Base-by-base conservation (phyloP, 108 stramenopile genomes). In the Skeletonema tropicum region DNA sequence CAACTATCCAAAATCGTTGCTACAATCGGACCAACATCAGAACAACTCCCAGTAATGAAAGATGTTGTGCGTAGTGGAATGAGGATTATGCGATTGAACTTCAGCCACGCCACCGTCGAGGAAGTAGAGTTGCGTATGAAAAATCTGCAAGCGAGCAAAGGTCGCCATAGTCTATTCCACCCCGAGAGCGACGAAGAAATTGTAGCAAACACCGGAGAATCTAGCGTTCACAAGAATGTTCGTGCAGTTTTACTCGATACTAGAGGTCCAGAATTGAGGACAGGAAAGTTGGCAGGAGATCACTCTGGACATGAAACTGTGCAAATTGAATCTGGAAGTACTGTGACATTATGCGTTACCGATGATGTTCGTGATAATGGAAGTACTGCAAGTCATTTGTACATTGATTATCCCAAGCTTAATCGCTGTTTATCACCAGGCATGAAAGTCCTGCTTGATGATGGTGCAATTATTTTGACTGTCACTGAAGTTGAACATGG, bases 81-180 rank as follows among this genome's bases (percentile, higher is more conserved):
- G 91, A 85, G 89, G 14, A 84, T 98, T 33, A 97, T 97, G 97
- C 82, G 98, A 41, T 76, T 98, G 58, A 98, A 98, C 76, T 98
- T 98, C 81, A 93, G 92, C 38, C 98, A 98, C 75, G 98, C 97
- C 32, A 98, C 98, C 8, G 89, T 76, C 29, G 97, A 98, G 71
- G 98, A 98, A 87, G 96, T 96, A 7, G 93, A 95, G 64, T 69
- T 96, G 70, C 93, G 98, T 23, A 76, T 90, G 55, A 76, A 52
- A 31, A 98, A 98, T 84, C 86, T 98, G 38, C 83, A 79, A 26
- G 58, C 76, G 12, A 73, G 84, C 63, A 86, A 91, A 60, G 75
- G 73, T 29, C 36, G 68, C 4, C 71, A 80, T 42, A 80, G 73
- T 57, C 36, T 74, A 39, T 65, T 80, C 39, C 29, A 49, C 19